Conservation (phyloP, 164 flowering plant genomes). For the Chloranthus sessilifolius region DNA sequence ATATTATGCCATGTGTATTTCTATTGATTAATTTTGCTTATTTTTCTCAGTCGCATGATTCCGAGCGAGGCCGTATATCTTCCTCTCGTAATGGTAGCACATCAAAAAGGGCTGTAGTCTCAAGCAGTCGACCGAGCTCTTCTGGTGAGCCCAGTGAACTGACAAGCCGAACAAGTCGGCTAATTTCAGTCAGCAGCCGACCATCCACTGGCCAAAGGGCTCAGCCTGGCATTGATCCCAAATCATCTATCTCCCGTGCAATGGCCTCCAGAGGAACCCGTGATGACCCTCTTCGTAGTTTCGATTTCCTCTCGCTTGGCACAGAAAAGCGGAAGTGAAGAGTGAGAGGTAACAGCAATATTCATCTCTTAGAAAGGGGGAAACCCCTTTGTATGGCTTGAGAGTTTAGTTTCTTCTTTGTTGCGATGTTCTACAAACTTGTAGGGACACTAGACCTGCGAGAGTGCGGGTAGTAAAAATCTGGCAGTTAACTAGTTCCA, state of each 20-base stretch:
- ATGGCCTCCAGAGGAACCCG: constrained; percentile 22
- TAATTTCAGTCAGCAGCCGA: constrained; percentile 22
- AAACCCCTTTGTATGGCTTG: too few relatives aligned
- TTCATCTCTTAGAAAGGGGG: too few relatives aligned
- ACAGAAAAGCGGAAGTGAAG: constrained; percentile 36
- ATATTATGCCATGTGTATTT: too few relatives aligned
- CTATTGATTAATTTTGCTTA: too few relatives aligned
- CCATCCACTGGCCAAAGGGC: constrained; percentile 25
- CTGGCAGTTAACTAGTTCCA: too few relatives aligned
- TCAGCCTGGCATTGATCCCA: constrained; percentile 33
- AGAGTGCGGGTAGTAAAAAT: too few relatives aligned
- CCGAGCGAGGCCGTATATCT: constrained; percentile 22
- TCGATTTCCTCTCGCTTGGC: constrained; percentile 45
- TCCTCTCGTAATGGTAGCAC: constrained; percentile 24
- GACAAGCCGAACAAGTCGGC: constrained; percentile 16
- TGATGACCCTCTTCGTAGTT: constrained; percentile 37
- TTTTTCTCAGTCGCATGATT: constrained; percentile 39
- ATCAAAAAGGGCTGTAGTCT: constrained; percentile 21
- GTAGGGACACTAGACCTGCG: too few relatives aligned
- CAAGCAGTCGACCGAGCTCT: constrained; percentile 27
- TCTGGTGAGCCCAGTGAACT: constrained; percentile 23
- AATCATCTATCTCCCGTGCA: constrained; percentile 24
- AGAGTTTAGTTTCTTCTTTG: too few relatives aligned
- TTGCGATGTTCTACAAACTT: too few relatives aligned
- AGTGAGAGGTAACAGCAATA: too few relatives aligned